phyloP scores from a whole-genome alignment of 257 asterid species.

The Ophiorrhiza pumila region DNA sequence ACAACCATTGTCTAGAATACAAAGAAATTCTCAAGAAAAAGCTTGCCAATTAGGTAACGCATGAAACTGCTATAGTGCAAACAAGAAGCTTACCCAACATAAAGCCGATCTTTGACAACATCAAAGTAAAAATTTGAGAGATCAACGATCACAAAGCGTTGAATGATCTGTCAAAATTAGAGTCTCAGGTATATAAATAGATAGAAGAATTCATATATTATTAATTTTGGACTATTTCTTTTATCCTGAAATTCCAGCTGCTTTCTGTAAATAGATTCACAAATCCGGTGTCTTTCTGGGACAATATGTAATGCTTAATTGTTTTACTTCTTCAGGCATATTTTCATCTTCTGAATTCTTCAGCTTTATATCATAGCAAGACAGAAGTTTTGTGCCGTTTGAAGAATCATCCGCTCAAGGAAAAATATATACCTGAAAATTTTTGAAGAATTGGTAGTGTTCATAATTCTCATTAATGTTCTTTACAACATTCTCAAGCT shows the following conservation, averaged over 20 bases:
- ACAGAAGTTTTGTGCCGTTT: not conserved
- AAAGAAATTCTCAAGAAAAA: not conserved
- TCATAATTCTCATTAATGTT: constrained; percentile 85
- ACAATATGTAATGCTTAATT: not conserved
- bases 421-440: constrained; percentile 65
- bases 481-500: constrained; percentile 72
- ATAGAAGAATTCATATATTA: not conserved
- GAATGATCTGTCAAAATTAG: constrained; percentile 57
- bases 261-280: not conserved
- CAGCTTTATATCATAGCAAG: not conserved
- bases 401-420: not conserved
- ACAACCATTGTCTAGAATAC: not conserved
- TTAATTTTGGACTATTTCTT: not conserved
- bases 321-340: not conserved
- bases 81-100: constrained; percentile 70
- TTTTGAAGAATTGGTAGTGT: constrained; percentile 84
- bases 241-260: not conserved
- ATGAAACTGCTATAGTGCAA: constrained; percentile 3
- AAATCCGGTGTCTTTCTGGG: not conserved
- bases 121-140: constrained; percentile 96
- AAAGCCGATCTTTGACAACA: constrained; percentile 94
- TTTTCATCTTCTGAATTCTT: not conserved
- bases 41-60: constrained; percentile 10
- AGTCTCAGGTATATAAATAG: not conserved
- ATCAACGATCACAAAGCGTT: constrained; percentile 86